A percentile compares a stretch with the other conserved stretches of the same genome.
phyloP scores from a whole-genome alignment of 306 rosid genomes.

The Mimosa bimucronata region DNA sequence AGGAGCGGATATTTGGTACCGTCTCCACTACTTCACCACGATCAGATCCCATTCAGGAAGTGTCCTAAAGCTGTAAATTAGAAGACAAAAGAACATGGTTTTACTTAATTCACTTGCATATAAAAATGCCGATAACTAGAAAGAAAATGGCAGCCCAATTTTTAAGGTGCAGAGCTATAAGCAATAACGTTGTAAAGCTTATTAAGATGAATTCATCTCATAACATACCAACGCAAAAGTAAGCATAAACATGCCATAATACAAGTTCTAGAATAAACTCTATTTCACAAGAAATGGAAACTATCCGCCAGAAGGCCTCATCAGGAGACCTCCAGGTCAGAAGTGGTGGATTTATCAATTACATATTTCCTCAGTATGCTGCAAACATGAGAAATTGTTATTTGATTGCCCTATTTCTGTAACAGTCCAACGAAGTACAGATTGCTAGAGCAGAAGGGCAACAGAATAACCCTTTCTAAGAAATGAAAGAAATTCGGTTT shows the following conservation, averaged over 20 bases:
- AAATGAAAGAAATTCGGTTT: slow-evolving; percentile 17
- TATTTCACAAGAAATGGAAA: neutral
- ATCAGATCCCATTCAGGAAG: slow-evolving; percentile 78
- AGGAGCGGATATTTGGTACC: slow-evolving; percentile 45
- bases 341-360: neutral
- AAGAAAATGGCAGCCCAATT: neutral
- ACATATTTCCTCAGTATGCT: slow-evolving; percentile 2
- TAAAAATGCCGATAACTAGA: slow-evolving; percentile 10
- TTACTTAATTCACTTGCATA: slow-evolving; percentile 28
- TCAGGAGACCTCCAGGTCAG: neutral
- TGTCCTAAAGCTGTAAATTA: slow-evolving; percentile 44
- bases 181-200: neutral
- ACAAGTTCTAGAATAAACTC: neutral
- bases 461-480: neutral
- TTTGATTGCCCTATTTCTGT: neutral
- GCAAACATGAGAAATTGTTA: slow-evolving; percentile 8
- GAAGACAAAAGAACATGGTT: slow-evolving; percentile 36
- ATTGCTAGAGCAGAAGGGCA: slow-evolving; percentile 3
- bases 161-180: slow-evolving; percentile 6
- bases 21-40: slow-evolving; percentile 48
- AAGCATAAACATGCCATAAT: slow-evolving; percentile 1
- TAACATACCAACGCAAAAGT: slow-evolving; percentile 25
- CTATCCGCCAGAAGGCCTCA: neutral
- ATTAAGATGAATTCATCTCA: neutral
- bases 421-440: neutral